Percentiles rank a stretch among this genome's conserved stretches.
These are phyloP conservation scores for Pythium aquatile DNA, from an alignment of 352 stramenopile species.

Conservation along the genomic window DNA sequence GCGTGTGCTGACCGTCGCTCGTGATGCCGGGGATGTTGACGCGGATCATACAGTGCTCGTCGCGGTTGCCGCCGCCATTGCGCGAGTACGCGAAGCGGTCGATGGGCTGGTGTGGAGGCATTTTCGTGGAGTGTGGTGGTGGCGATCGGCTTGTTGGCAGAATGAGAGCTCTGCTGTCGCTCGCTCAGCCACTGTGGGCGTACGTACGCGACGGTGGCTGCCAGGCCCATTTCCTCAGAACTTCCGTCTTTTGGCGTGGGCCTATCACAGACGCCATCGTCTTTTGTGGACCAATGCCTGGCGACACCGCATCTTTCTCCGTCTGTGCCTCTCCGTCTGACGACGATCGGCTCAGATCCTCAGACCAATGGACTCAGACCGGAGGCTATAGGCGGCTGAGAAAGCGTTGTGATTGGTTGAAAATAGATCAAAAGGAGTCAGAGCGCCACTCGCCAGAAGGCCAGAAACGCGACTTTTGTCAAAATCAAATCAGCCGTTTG, in stretches of 20 bases:
- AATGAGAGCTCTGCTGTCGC: background rate
- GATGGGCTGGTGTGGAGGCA: slow-evolving; percentile 30
- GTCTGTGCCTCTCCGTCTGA: slow-evolving; percentile 12
- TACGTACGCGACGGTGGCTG: too few species aligned
- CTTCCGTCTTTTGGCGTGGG: background rate
- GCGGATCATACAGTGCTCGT: slow-evolving; percentile 71
- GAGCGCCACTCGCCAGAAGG: background rate
- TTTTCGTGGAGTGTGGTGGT: background rate
- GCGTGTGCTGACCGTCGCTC: slow-evolving; percentile 42
- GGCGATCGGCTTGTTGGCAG: background rate
- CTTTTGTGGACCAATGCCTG: background rate
- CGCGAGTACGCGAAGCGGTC: slow-evolving; percentile 83
- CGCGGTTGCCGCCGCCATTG: slow-evolving; percentile 64
- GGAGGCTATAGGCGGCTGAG: background rate
- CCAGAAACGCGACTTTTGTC: slow-evolving; percentile 1
- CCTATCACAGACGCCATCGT: slow-evolving; percentile 6
- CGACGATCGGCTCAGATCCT: slow-evolving; percentile 1
- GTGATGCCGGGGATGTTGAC: slow-evolving; percentile 57
- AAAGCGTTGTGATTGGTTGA: background rate
- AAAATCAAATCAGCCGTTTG: background rate
- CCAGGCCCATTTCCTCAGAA: background rate
- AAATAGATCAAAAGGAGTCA: slow-evolving; percentile 6
- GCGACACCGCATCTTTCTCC: background rate
- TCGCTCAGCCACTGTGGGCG: background rate
- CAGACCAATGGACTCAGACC: background rate